Conservation (phyloP, 2,329 filamentous ascomycete species). For the Fusarium irregulare region DNA sequence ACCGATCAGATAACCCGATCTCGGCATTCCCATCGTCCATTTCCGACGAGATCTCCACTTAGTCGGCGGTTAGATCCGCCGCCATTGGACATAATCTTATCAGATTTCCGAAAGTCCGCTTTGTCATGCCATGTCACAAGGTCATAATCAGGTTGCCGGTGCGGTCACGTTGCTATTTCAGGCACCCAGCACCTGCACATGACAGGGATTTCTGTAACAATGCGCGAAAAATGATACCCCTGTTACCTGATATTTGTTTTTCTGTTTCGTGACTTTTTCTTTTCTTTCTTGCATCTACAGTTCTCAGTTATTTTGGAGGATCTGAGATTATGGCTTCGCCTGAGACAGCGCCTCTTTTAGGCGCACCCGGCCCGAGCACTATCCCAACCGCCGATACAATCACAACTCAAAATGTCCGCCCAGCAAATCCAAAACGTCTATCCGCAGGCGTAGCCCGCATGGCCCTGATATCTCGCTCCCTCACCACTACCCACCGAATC, state of each 20-base stretch:
- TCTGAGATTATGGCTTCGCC: conserved; percentile 6
- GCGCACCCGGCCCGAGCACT: background rate
- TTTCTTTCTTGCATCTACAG: background rate
- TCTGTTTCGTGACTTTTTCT: conserved; percentile 2
- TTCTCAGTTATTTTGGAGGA: background rate
- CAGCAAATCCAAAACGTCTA: conserved; percentile 15
- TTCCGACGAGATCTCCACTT: conserved; percentile 18
- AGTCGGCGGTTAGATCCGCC: conserved; percentile 40
- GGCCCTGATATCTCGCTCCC: conserved; percentile 59
- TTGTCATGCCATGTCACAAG: conserved; percentile 34
- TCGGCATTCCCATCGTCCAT: background rate
- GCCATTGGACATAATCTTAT: conserved; percentile 45
- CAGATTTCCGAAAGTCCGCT: conserved; percentile 29
- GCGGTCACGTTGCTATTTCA: conserved; percentile 6
- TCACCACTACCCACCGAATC: conserved; percentile 59
- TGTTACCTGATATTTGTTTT: background rate
- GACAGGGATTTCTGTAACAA: conserved; percentile 3
- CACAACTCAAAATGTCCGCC: background rate
- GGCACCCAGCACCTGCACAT: conserved; percentile 1
- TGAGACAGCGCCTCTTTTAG: conserved; percentile 33
- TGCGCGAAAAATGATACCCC: conserved; percentile 4
- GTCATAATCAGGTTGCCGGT: background rate
- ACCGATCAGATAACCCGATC: background rate
- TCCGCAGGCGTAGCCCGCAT: conserved; percentile 63
- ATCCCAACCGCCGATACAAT: background rate